Base-by-base conservation (phyloP, 768 basidiomycete species). In the Naganishia vaughanmartiniae region DNA sequence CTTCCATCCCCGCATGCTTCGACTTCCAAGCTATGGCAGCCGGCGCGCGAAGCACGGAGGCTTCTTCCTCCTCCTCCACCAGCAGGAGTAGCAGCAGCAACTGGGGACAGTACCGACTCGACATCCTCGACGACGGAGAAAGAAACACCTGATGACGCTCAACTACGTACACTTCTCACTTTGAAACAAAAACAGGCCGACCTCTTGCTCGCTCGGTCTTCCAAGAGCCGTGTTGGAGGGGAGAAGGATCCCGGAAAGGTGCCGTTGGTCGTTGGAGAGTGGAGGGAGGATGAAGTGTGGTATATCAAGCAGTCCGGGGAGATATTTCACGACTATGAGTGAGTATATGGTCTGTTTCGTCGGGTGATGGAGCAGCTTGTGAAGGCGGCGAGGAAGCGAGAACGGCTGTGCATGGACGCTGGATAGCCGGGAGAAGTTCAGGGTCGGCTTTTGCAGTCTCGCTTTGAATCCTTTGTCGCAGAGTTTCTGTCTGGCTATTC, bases 291-390 rank as follows among this genome's bases (percentile, higher is more conserved):
- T 5, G 67, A 72, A 34, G 71, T 72, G 34, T 72, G 39, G 30
- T 46, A 54, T 28, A 69, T 72, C 39, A 26, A 63, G 51, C 24
- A 57, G 58, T 69, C 71, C 2, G 71, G 71, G 30, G 71, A 72
- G 71, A 58, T 72, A 3, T 72, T 72, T 33, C 39, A 54, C 19
- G 56, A 55, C 28, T 72, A 72, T 42, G 67, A 69, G 71, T 72
- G 56, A 54, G 71, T 72, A 5, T 2, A 11, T 9, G 9, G 42
- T 7, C 17, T 2, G 10, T 42, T 7, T 42, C 15, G 7, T 9
- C 17, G 7, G 42, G 42, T 15, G 42, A 15, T 42, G 42, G 36
- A 36, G 36, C 12, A 12, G 42, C 10, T 42, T 2, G 42, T 15
- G 42, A 15, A 42, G 42, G 5, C 36, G n/a, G 54, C 30, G 28